These are phyloP conservation scores for Alternaria dauci DNA, from an alignment of 2,329 filamentous ascomycete genomes.

Conservation along the genomic window DNA sequence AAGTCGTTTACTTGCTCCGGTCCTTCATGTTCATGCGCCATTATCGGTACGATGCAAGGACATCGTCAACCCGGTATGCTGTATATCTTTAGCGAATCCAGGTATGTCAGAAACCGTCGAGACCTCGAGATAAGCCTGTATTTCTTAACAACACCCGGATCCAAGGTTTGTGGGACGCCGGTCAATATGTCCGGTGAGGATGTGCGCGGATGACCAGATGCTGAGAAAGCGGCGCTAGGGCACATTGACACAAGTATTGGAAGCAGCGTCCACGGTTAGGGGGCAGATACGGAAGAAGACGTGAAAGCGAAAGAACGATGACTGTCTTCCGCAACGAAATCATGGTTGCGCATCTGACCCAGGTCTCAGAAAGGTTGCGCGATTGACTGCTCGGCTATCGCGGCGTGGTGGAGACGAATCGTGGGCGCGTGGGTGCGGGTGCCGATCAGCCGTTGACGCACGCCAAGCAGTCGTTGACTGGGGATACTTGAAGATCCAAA, in stretches of 20 bases:
- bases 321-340: not conserved
- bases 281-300: not conserved
- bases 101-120: not conserved
- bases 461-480: constrained; percentile 18
- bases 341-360: not conserved
- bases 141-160: not conserved
- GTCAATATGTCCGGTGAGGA: not conserved
- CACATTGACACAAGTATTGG: not conserved
- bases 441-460: constrained; percentile 24
- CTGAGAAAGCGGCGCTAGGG: constrained; percentile 31
- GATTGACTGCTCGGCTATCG: constrained; percentile 8
- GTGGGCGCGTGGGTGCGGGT: constrained; percentile 16
- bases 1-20: not conserved
- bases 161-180: not conserved
- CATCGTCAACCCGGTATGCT: not conserved
- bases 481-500: not conserved
- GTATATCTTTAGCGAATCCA: not conserved
- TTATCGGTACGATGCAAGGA: constrained; percentile 2
- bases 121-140: not conserved
- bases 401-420: constrained; percentile 9
- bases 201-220: constrained; percentile 15
- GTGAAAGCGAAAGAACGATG: not conserved
- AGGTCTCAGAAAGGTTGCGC: not conserved
- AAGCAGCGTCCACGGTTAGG: constrained; percentile 2
- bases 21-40: constrained; percentile 11